These are phyloP conservation scores for Ophiosphaerella herpotricha DNA, from an alignment of 2,329 filamentous ascomycete species.

Conservation along the genomic window DNA sequence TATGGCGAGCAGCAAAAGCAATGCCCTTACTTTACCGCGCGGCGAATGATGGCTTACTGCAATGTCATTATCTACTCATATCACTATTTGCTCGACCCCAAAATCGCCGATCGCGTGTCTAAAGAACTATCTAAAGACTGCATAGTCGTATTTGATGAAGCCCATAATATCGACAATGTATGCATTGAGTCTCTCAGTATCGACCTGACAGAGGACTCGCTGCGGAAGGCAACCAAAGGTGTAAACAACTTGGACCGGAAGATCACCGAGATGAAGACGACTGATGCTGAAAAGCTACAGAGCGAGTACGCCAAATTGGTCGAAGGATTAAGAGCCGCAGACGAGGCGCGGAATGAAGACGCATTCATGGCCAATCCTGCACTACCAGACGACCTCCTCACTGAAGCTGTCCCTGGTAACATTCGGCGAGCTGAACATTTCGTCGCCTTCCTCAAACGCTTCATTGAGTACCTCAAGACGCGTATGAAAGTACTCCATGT, in stretches of 20 bases:
- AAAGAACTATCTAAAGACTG: conserved; percentile 97
- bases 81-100: conserved; percentile 95
- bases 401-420: conserved; percentile 95
- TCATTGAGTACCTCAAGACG: conserved; percentile 97
- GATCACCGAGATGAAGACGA: conserved; percentile 93
- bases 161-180: conserved; percentile 99
- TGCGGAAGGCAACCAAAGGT: conserved; percentile 87
- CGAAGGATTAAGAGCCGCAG: conserved; percentile 83
- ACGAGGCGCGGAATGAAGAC: conserved; percentile 89
- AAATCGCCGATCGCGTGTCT: conserved; percentile 94
- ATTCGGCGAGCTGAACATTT: conserved; percentile 97
- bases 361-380: conserved; percentile 97
- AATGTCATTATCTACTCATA: conserved; percentile 99
- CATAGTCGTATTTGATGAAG: conserved; percentile 98
- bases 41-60: conserved; percentile 99
- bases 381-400: conserved; percentile 88
- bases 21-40: conserved; percentile 94
- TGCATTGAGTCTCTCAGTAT: conserved; percentile 98
- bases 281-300: conserved; percentile 90
- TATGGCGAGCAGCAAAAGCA: conserved; percentile 97
- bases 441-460: conserved; percentile 89
- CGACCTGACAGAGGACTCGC: conserved; percentile 91
- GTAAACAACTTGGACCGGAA: conserved; percentile 89
- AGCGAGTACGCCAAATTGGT: conserved; percentile 96
- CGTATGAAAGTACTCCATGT: conserved; percentile 98